phyloP scores from a whole-genome alignment of 2,329 filamentous ascomycete species.

The Trichoderma pleuroti region DNA sequence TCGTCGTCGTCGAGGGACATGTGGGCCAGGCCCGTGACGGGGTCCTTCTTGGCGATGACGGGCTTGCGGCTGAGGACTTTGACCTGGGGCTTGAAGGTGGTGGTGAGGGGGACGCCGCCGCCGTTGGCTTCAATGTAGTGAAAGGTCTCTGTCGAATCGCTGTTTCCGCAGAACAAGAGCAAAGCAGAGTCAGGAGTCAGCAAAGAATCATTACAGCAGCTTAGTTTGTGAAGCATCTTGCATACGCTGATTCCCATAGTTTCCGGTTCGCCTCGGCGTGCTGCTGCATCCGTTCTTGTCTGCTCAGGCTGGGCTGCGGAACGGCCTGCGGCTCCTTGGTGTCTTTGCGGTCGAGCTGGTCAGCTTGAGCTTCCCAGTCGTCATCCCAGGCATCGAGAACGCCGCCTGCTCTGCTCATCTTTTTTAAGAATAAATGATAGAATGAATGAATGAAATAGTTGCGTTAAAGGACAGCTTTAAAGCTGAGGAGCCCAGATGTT shows the following conservation, averaged over 20 bases:
- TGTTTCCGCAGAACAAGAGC: conserved; percentile 32
- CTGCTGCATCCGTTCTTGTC: conserved; percentile 72
- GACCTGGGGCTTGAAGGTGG: conserved; percentile 75
- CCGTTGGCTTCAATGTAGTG: conserved; percentile 68
- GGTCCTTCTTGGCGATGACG: conserved; percentile 56
- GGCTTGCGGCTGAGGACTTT: conserved; percentile 85
- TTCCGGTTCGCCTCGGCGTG: conserved; percentile 81
- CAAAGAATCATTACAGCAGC: neutral
- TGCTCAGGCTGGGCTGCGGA: conserved; percentile 52
- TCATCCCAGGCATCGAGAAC: conserved; percentile 83
- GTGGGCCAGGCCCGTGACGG: conserved; percentile 45
- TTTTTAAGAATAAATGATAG: neutral
- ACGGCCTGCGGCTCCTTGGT: conserved; percentile 33
- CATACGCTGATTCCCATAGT: conserved; percentile 86
- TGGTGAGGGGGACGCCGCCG: conserved; percentile 55
- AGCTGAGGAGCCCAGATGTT: neutral
- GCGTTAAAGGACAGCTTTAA: neutral
- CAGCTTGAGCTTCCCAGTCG: conserved; percentile 80
- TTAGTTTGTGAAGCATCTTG: neutral
- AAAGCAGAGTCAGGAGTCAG: neutral
- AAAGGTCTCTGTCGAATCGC: conserved; percentile 68
- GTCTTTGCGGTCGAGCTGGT: conserved; percentile 45
- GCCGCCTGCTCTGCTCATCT: conserved; percentile 41
- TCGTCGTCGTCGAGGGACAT: conserved; percentile 49
- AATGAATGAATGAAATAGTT: neutral